Conservation (phyloP, 164 flowering plant species). For the Nymphaea colorata region DNA sequence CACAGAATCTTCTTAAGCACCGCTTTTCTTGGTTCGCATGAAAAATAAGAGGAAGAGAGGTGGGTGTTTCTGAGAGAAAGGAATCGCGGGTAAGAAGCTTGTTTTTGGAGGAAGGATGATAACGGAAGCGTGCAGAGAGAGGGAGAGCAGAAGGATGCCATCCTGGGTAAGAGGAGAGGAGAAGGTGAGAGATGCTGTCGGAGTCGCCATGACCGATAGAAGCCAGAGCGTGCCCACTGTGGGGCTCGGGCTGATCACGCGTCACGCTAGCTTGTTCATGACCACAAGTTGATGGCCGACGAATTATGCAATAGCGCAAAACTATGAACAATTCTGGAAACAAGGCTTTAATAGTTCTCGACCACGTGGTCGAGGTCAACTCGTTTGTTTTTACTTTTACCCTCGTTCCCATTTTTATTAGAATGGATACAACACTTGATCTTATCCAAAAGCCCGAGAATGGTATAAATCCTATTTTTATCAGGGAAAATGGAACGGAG, state of each 20-base stretch:
- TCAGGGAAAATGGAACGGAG: too few species aligned
- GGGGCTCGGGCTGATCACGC: too few species aligned
- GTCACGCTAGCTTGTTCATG: not conserved
- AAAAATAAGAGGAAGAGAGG: not conserved
- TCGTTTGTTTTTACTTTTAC: too few species aligned
- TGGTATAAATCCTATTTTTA: too few species aligned
- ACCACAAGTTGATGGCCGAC: constrained; percentile 3
- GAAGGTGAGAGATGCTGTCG: not conserved
- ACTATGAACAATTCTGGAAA: too few species aligned
- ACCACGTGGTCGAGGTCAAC: too few species aligned
- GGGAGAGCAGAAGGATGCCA: not conserved
- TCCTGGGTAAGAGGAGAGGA: constrained; percentile 1
- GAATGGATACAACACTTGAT: too few species aligned
- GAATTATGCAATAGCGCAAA: too few species aligned
- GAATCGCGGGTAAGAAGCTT: not conserved
- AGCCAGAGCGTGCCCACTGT: too few species aligned
- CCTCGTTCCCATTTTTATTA: too few species aligned
- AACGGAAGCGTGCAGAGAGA: constrained; percentile 6
- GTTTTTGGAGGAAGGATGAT: constrained; percentile 7
- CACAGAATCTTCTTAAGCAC: constrained; percentile 4
- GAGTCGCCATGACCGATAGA: not conserved
- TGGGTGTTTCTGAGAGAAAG: constrained; percentile 1
- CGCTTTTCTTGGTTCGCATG: constrained; percentile 4
- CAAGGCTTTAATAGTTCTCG: too few species aligned
- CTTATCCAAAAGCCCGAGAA: too few species aligned